Evolutionary conservation across 2,329 filamentous ascomycete genomes (phyloP), one percentile per base, ranked within the genome.

Genomic region (Apiospora rasikravindrae): DNA sequence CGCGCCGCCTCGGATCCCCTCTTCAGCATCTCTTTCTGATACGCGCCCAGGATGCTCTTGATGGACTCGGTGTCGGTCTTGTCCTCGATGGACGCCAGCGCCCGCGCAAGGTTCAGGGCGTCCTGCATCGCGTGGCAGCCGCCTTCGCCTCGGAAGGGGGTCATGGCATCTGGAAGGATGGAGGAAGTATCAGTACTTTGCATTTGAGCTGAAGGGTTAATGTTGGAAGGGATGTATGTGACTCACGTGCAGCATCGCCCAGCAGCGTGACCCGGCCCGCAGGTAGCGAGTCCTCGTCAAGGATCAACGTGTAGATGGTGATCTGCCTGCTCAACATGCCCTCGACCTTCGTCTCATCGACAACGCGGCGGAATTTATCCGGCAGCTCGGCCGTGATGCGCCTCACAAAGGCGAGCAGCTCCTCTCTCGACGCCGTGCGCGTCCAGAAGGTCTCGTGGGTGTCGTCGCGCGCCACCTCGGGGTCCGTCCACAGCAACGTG

Each of bases 391-490:
- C 67, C 2, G 71, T 74, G 1, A 51, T 71, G 42, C 75, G 57
- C 24, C 73, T 29, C 13, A 73, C 74, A 45, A 73, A 81, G 0
- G 88, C 89, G 1, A 92, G 83, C 33, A 91, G 88, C 74, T 88
- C 89, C 74, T 81, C 79, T 10, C 79, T 78, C 10, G 92, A 85
- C 67, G 77, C 74, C 11, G 73, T 53, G 76, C 88, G 87, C 0
- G 95, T 94, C 91, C 94, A 98, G 74, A 97, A 86, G 11, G 92
- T 89, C 78, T 97, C 94, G 3, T 19, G 29, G 4, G 6, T 42
- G 69, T 78, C 75, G 11, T 71, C 40, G 29, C 67, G 71, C 8
- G 45, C 68, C 26, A 51, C 68, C 1, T 11, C 68, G 4, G 29
- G 26, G 33, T 53, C 47, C 33, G 68, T n/a, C 68, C 68, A 69